phyloP scores from a whole-genome alignment of 129 eudicot genomes.

The Rutidosis leptorrhynchoides region DNA sequence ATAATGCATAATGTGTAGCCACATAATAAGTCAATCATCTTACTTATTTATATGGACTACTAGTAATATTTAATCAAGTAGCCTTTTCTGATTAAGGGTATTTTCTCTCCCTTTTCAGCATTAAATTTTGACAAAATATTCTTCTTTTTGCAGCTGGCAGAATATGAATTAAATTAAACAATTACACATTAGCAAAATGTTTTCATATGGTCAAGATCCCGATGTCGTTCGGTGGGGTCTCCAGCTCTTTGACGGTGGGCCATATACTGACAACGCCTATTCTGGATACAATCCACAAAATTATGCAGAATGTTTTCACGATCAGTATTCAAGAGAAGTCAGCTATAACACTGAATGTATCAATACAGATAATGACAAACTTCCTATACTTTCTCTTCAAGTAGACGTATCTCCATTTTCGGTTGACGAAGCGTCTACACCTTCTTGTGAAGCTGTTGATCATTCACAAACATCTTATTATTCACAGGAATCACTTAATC shows the following conservation, averaged over 20 bases:
- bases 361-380: constrained; percentile 40
- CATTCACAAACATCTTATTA: constrained; percentile 49
- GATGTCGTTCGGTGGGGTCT: constrained; percentile 92
- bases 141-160: constrained; percentile 24
- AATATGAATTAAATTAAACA: constrained; percentile 12
- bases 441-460: constrained; percentile 41
- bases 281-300: constrained; percentile 41
- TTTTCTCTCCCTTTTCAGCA: constrained; percentile 21
- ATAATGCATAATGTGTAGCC: constrained; percentile 23
- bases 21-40: constrained; percentile 26
- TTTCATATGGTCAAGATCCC: constrained; percentile 80
- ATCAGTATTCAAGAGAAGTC: constrained; percentile 51
- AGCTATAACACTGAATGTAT: constrained; percentile 40
- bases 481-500: constrained; percentile 54
- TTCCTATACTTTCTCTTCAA: constrained; percentile 42
- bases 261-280: constrained; percentile 49
- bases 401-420: constrained; percentile 54
- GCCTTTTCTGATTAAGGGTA: constrained; percentile 10
- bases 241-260: constrained; percentile 77
- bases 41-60: constrained; percentile 31
- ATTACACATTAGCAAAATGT: constrained; percentile 41
- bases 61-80: constrained; percentile 9
- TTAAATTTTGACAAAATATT: constrained; percentile 23
- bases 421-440: constrained; percentile 39
- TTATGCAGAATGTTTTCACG: constrained; percentile 50